Percentiles rank a stretch among this genome's conserved stretches.
Conservation (phyloP, 805 yeast genomes). For the Teunomyces tritomae region DNA sequence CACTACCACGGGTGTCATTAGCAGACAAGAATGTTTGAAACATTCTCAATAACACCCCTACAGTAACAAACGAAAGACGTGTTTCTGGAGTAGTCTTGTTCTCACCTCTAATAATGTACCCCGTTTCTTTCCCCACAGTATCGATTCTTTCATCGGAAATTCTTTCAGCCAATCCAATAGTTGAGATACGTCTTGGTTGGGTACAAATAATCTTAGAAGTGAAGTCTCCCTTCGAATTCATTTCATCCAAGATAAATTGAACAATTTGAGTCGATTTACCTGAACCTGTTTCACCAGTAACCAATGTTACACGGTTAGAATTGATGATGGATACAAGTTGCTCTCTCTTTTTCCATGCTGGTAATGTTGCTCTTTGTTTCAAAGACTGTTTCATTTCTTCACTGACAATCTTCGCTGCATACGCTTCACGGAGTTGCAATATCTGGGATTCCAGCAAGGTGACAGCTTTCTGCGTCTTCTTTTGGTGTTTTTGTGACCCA, state of each 20-base stretch:
- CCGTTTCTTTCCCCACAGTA: conserved; percentile 71
- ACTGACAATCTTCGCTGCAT: not conserved
- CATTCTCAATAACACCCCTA: conserved; percentile 88
- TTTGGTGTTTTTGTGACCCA: not conserved
- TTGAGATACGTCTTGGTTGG: conserved; percentile 94
- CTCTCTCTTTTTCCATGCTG: conserved; percentile 76
- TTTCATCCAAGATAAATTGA: conserved; percentile 77
- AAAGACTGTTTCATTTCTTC: conserved; percentile 35
- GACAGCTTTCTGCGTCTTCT: not conserved
- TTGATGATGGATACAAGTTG: conserved; percentile 57
- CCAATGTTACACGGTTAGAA: conserved; percentile 61
- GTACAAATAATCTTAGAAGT: conserved; percentile 73
- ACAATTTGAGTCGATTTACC: conserved; percentile 96
- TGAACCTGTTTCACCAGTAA: conserved; percentile 97
- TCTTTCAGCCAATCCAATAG: conserved; percentile 91
- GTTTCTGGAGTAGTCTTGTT: conserved; percentile 61
- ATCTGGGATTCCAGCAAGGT: conserved; percentile 4
- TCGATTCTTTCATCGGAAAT: conserved; percentile 78
- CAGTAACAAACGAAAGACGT: conserved; percentile 82
- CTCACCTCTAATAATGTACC: conserved; percentile 89
- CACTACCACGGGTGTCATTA: conserved; percentile 20
- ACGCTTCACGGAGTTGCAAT: not conserved
- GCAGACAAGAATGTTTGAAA: conserved; percentile 52
- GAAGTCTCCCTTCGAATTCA: conserved; percentile 49
- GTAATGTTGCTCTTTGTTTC: conserved; percentile 53